Conservation (phyloP, 306 rosid genomes). For the Vigna hirtella region DNA sequence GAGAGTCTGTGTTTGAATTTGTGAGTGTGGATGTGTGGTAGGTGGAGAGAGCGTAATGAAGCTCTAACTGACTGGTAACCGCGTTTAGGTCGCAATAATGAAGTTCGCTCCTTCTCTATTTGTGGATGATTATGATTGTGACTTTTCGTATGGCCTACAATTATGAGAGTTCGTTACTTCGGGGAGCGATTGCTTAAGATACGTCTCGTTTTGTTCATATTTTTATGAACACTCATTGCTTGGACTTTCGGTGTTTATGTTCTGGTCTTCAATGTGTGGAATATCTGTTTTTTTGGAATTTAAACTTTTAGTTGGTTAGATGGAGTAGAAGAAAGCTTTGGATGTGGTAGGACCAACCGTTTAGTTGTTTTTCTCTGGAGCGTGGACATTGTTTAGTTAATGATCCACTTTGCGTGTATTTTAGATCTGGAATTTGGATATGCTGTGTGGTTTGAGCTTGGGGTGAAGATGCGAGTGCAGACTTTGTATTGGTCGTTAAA, state of each 20-base stretch:
- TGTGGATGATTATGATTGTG: conserved; percentile 28
- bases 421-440: conserved; percentile 41
- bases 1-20: neutral
- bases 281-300: neutral
- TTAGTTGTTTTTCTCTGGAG: conserved; percentile 4
- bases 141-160: conserved; percentile 30
- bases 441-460: neutral
- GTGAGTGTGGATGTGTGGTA: neutral
- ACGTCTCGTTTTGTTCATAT: conserved; percentile 4
- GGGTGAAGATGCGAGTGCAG: conserved; percentile 24
- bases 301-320: conserved; percentile 3
- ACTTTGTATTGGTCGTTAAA: conserved; percentile 1
- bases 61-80: conserved; percentile 22
- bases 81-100: conserved; percentile 37
- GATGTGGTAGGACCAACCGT: conserved; percentile 36
- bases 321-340: conserved; percentile 14
- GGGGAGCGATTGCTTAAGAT: neutral
- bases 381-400: neutral
- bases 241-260: conserved; percentile 31
- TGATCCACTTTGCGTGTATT: neutral
- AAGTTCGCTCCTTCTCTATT: conserved; percentile 12
- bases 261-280: neutral
- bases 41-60: conserved; percentile 24
- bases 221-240: neutral
- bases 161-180: neutral